Evolutionary conservation across 2,329 filamentous ascomycete species (phyloP).

Genomic region (Mollisiaceae sp.): DNA sequence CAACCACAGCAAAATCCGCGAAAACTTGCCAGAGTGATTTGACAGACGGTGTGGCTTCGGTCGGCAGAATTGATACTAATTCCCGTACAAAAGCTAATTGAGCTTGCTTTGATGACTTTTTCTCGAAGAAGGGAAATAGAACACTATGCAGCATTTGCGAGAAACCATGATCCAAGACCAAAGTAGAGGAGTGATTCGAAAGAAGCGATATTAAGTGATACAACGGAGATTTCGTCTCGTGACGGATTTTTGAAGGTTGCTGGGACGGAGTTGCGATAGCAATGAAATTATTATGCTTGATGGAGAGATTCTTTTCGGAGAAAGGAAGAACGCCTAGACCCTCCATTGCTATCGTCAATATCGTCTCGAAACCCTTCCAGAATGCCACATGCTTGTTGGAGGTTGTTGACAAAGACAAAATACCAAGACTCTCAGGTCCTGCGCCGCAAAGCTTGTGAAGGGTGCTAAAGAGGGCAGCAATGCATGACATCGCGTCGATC

Average conservation of each 20-base stretch:
- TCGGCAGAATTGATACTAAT: slow-evolving; percentile 34
- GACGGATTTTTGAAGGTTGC: slow-evolving; percentile 55
- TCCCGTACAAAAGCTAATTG: slow-evolving; percentile 46
- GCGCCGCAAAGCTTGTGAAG: slow-evolving; percentile 72
- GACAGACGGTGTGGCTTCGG: slow-evolving; percentile 37
- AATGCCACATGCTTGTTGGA: slow-evolving; percentile 58
- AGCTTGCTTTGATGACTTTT: slow-evolving; percentile 43
- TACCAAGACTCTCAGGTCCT: slow-evolving; percentile 47
- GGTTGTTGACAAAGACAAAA: slow-evolving; percentile 33
- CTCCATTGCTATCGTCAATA: slow-evolving; percentile 54
- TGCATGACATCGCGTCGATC: slow-evolving; percentile 78
- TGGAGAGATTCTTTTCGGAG: slow-evolving; percentile 62
- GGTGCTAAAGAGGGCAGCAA: slow-evolving; percentile 73
- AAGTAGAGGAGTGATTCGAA: slow-evolving; percentile 28
- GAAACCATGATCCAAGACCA: slow-evolving; percentile 36
- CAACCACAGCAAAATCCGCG: slow-evolving; percentile 36
- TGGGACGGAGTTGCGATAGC: slow-evolving; percentile 69
- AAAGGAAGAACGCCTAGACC: slow-evolving; percentile 65
- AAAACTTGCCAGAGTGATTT: slow-evolving; percentile 39
- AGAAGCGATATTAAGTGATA: slow-evolving; percentile 70
- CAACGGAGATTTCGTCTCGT: slow-evolving; percentile 62
- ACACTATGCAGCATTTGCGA: slow-evolving; percentile 49
- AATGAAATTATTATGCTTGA: slow-evolving; percentile 61
- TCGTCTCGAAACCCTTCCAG: slow-evolving; percentile 58
- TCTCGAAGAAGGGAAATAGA: slow-evolving; percentile 62